Evolutionary conservation across 202 grass and related monocot species (phyloP), one percentile per base, ranked within the genome.

Genomic region (Brachypodium distachyon): DNA sequence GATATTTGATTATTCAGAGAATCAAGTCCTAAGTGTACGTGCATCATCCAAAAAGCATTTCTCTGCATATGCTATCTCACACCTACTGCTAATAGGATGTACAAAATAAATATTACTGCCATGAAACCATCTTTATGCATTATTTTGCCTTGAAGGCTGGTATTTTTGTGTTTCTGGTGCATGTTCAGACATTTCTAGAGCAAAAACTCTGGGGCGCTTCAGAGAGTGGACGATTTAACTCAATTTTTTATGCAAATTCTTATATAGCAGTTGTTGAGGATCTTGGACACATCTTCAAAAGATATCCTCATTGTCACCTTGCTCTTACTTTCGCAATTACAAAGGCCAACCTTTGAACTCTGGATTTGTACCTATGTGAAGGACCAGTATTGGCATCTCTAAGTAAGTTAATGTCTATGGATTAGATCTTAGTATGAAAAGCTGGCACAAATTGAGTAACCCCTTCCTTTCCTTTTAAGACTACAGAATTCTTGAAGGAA

Each of bases 241-340:
- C 70, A 90, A 76, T 83, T 88, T 97, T 86, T 97, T 97, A 33
- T n/a, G 86, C 90, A 28, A 87, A 97, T 80, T 90, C 84, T 16
- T 87, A 97, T 88, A 93, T 93, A 62, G 87, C 80, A 8, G 82
- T 90, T 16, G 80, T 97, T 47, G 77, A 84, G 44, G 78, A 97
- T 73, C 67, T 92, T 86, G 84, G 84, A 61, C 61, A 96, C 81
- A 68, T 97, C 67, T 97, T 93, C 50, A 53, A 82, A 76, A 88
- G 74, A 85, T 85, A 88, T 79, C 80, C 90, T 55, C 38, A 85
- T 60, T 90, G 85, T 77, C 90, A 97, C 47, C 57, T 97, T 61
- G 93, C 82, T 82, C 82, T 93, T 72, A 93, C 93, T 76, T 97
- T 74, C 90, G 79, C 27, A 97, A 90, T 69, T 93, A 97, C 72